Base-by-base conservation (phyloP, 2,329 filamentous ascomycete species). In the Colletotrichum sp. region DNA sequence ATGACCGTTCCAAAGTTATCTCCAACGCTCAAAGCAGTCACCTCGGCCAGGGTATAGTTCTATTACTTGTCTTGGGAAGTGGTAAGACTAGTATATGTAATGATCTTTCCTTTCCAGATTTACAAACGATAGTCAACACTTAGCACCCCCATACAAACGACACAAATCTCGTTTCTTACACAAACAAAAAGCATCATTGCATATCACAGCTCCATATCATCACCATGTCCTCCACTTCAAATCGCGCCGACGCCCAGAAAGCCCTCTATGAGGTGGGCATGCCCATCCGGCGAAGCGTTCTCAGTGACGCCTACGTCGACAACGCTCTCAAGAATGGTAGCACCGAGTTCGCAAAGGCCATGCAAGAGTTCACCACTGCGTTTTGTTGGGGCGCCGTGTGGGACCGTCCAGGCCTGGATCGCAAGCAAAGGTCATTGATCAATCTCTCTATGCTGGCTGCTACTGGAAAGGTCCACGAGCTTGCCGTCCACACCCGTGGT, bases 401-500 rank as follows among this genome's bases (percentile, higher is more conserved):
- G 91, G 88, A 89, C 4, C 87, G 92, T 5, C 91, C 91, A 1
- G 92, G 91, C 1, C 87, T 93, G 6, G 87, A 89, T 22, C 86
- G 89, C 70, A 91, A 92, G 81, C 88, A 90, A 70, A 87, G 91
- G 60, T 90, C 88, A 69, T 85, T 94, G 70, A 84, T 94, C 69
- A 93, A 93, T 81, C 90, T 93, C 64, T 91, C 89, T 64, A 93
- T 94, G 89, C 84, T 92, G 65, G 90, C 88, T 82, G 89, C 89
- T 6, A 83, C 91, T 78, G 91, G 91, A 77, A 85, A 89, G 6
- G 84, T 84, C 10, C 86, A 88, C 0, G 92, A 93, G 79, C 85
- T 93, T 66, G 91, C 85, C 0, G 87, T 92, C 4, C 92, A 93
- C 80, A 85, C 91, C 27, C 86, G 90, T 30, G 91, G 91, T 1